Base-by-base conservation (phyloP, 805 yeast species). In the Candida ulmi region DNA sequence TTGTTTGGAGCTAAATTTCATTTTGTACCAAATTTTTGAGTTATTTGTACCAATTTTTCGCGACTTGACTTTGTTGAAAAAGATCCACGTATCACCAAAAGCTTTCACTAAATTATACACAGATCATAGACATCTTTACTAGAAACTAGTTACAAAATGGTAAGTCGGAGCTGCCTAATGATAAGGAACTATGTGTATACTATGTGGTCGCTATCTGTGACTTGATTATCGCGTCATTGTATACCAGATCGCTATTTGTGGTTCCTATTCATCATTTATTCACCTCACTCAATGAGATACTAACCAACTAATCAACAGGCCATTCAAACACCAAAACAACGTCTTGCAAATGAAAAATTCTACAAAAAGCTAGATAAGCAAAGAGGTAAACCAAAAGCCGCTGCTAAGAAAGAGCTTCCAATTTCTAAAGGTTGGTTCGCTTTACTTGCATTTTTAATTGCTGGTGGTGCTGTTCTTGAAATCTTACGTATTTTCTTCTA, bases 391-490 rank as follows among this genome's bases (percentile, higher is more conserved):
- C 76, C 82, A 35, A 78, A 75, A 52, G 59, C 65, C 12, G 52
- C 52, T 21, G 61, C 61, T 17, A 66, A 68, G 44, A 58, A 60
- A 21, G 63, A 68, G 42, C 61, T 69, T 26, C 81, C 88, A 7
- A 56, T 83, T 34, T 74, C 88, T 36, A 79, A 65, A 55, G 58
- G 72, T 13, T 85, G 95, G 95, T 56, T 85, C 8, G 56, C 62
- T 24, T 62, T 77, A 3, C 63, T 83, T 39, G 70, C 72, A 5
- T 87, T 88, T 58, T 67, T 87, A 47, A 69, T 88, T 11, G 68
- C 82, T 45, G 96, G 96, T 41, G 95, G 95, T 51, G 95, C 90
- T 46, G 45, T 85, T 8, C 68, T 88, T 35, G 93, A 88, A 61
- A 45, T 86, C 32, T 43, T 86, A 23, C 71, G 80, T 47, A 50